A percentile compares a stretch with the other conserved stretches of the same genome.
phyloP scores from a whole-genome alignment of 1,284 basidiomycete species.

The Ustilago shanxiensis region DNA sequence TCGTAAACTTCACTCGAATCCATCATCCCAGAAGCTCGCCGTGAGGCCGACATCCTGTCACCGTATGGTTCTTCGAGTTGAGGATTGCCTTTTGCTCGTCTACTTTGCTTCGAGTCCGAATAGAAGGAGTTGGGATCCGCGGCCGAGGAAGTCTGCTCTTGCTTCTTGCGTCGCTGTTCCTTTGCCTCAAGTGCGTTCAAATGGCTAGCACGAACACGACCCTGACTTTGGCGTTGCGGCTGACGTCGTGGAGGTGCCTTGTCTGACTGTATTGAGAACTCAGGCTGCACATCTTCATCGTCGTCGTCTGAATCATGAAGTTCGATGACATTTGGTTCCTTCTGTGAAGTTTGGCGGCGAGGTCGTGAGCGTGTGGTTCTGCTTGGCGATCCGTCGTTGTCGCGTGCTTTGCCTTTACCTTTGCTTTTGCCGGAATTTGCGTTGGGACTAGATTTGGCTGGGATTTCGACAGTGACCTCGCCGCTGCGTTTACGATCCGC shows the following conservation, averaged over 20 bases:
- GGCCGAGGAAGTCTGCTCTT: neutral
- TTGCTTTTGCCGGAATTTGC: neutral
- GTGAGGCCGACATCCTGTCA: too few relatives aligned
- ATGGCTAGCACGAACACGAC: neutral
- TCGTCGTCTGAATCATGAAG: slow-evolving; percentile 21
- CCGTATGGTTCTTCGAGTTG: slow-evolving; percentile 16
- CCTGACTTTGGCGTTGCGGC: neutral
- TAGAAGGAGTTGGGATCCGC: slow-evolving; percentile 14
- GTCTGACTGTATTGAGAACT: neutral
- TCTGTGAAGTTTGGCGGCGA: neutral
- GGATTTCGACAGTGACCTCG: neutral
- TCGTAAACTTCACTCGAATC: neutral
- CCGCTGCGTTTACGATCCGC: too few relatives aligned
- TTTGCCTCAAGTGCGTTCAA: slow-evolving; percentile 26
- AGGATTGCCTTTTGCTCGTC: slow-evolving; percentile 16
- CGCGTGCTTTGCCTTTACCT: slow-evolving; percentile 32
- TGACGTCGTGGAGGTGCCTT: neutral
- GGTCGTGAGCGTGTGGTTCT: slow-evolving; percentile 9
- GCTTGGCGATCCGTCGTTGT: neutral
- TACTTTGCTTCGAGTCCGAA: neutral
- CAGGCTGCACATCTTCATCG: slow-evolving; percentile 13
- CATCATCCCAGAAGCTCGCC: neutral
- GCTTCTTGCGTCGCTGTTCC: slow-evolving; percentile 1
- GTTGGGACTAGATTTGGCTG: neutral
- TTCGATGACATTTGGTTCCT: slow-evolving; percentile 15